Conservation (phyloP, 2,329 filamentous ascomycete genomes). For the Cryphonectria nitschkei region DNA sequence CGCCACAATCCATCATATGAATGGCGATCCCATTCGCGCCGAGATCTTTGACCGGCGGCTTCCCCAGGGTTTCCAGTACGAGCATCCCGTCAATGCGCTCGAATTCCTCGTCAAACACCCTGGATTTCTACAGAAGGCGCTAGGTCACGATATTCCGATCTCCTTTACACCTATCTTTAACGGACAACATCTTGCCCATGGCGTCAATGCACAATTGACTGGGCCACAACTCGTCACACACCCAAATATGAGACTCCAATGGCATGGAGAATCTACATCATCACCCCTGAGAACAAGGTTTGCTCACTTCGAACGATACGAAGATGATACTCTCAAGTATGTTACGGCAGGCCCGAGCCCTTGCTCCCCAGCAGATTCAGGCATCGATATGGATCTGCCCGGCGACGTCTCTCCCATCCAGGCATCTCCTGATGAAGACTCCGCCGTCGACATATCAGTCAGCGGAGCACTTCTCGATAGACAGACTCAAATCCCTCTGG, state of each 20-base stretch:
- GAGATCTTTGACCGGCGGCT: slow-evolving; percentile 33
- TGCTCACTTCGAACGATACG: slow-evolving; percentile 11
- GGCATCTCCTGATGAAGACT: neutral
- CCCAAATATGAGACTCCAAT: neutral
- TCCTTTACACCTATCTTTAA: neutral
- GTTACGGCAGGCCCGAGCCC: slow-evolving; percentile 3
- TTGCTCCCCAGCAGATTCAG: slow-evolving; percentile 10
- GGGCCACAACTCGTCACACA: neutral
- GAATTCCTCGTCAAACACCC: slow-evolving; percentile 16
- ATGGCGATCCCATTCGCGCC: slow-evolving; percentile 33
- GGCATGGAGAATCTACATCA: no score
- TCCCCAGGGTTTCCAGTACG: slow-evolving; percentile 10
- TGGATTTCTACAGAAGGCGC: neutral
- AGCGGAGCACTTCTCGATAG: neutral
- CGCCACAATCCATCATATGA: slow-evolving; percentile 33
- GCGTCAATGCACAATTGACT: neutral
- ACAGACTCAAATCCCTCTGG: neutral
- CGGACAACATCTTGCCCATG: neutral
- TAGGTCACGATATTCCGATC: slow-evolving; percentile 5
- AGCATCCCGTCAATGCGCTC: slow-evolving; percentile 13
- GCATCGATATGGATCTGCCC: neutral
- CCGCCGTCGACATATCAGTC: neutral
- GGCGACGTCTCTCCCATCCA: neutral
- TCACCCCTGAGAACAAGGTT: slow-evolving; percentile 11
- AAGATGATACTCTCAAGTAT: slow-evolving; percentile 6